Evolutionary conservation across 768 basidiomycete species (phyloP).

Genomic region (Amanita inopinata): DNA sequence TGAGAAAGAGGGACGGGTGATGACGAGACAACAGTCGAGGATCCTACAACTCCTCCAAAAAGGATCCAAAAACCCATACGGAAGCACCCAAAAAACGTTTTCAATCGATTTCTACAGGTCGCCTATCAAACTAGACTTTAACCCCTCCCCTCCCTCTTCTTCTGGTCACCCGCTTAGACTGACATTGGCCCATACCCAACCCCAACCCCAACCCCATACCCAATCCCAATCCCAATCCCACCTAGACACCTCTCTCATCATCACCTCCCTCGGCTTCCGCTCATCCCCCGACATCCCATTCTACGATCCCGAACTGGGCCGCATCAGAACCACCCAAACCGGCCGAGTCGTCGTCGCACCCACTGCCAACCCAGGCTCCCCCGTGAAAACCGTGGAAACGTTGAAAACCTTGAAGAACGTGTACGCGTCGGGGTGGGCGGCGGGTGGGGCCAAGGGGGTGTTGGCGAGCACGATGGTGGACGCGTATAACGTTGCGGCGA

Average conservation of each 20-base stretch:
- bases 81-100: constrained; percentile 58
- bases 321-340: constrained; percentile 44
- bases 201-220: constrained; percentile 34
- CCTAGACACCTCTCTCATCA: constrained; percentile 62
- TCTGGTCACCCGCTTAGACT: constrained; percentile 25
- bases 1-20: constrained; percentile 3
- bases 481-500: constrained; percentile 71
- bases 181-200: constrained; percentile 49
- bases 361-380: too few species aligned
- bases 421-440: constrained; percentile 95
- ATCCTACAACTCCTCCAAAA: constrained; percentile 56
- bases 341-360: constrained; percentile 39
- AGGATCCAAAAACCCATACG: constrained; percentile 43
- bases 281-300: constrained; percentile 30
- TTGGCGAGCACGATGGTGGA: constrained; percentile 91
- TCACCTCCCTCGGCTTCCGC: constrained; percentile 87
- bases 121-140: constrained; percentile 56
- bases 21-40: constrained; percentile 58
- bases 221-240: constrained; percentile 45
- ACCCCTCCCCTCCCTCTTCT: too few species aligned
- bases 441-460: constrained; percentile 84
- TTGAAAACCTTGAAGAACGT: constrained; percentile 22
- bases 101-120: constrained; percentile 74
- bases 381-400: too few species aligned
- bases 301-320: constrained; percentile 46